These are phyloP conservation scores for Curvularia sp. DNA, from an alignment of 2,329 filamentous ascomycete species.

Conservation along the genomic window DNA sequence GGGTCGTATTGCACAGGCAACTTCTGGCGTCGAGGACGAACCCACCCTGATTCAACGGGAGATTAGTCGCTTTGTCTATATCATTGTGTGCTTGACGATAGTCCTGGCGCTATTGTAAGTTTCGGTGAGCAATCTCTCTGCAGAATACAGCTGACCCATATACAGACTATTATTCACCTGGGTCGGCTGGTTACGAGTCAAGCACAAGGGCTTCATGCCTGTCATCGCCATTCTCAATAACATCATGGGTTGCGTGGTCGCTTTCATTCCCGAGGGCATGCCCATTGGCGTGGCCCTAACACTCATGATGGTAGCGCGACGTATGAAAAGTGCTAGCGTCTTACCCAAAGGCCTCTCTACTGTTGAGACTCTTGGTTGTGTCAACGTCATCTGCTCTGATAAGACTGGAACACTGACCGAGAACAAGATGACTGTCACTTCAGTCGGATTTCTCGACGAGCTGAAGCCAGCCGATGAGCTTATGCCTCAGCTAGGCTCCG, in stretches of 20 bases:
- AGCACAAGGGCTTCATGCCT: constrained; percentile 1
- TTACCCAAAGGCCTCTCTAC: constrained; percentile 1
- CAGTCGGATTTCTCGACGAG: constrained; percentile 1
- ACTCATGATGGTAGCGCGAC: constrained; percentile 1
- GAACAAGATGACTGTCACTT: constrained; percentile 7
- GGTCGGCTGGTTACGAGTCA: neutral
- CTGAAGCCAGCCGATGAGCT: neutral
- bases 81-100: constrained; percentile 1
- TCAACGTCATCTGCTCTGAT: constrained; percentile 4
- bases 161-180: neutral
- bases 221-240: constrained; percentile 1
- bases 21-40: neutral
- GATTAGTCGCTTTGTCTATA: constrained; percentile 1
- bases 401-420: constrained; percentile 1
- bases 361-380: constrained; percentile 1
- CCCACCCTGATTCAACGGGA: constrained; percentile 5
- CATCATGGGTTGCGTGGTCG: constrained; percentile 1
- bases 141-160: neutral
- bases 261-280: constrained; percentile 2
- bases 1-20: constrained; percentile 3
- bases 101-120: constrained; percentile 1
- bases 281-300: constrained; percentile 1
- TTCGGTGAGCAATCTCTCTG: neutral
- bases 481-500: neutral
- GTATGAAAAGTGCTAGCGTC: constrained; percentile 2